These are phyloP conservation scores for Colletotrichum abscissum DNA, from an alignment of 2,329 filamentous ascomycete genomes.

Conservation along the genomic window DNA sequence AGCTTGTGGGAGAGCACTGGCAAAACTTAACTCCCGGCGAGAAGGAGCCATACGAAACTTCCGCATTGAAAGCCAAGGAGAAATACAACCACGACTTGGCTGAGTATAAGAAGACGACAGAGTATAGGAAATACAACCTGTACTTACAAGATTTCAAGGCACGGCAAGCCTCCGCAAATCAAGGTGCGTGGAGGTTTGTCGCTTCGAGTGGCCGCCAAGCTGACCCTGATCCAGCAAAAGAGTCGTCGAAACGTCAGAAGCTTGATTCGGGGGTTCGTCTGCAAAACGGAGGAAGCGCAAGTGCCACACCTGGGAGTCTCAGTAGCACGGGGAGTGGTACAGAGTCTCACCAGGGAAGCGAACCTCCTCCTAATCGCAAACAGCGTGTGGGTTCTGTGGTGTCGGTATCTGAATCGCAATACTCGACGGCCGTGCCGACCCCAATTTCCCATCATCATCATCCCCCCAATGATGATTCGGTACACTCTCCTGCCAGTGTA, in stretches of 20 bases:
- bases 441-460: constrained; percentile 46
- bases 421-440: constrained; percentile 51
- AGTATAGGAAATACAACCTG: constrained; percentile 75
- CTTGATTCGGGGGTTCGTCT: constrained; percentile 51
- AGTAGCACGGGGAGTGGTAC: constrained; percentile 58
- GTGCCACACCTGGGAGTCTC: constrained; percentile 50
- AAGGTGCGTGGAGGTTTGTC: constrained; percentile 56
- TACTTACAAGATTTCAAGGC: constrained; percentile 84
- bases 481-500: constrained; percentile 54
- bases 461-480: constrained; percentile 54
- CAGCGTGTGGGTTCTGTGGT: constrained; percentile 60
- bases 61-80: constrained; percentile 80
- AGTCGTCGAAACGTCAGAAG: constrained; percentile 62
- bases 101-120: constrained; percentile 81
- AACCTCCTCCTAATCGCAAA: constrained; percentile 58
- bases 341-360: constrained; percentile 60
- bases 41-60: constrained; percentile 78
- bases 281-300: constrained; percentile 53
- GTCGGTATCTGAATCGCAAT: constrained; percentile 58
- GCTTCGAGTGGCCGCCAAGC: not conserved
- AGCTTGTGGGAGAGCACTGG: constrained; percentile 85
- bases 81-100: constrained; percentile 78
- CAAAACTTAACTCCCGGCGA: constrained; percentile 75
- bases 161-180: constrained; percentile 70
- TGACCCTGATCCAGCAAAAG: constrained; percentile 51